These are phyloP conservation scores for Cymbopogon flexuosus DNA, from an alignment of 202 grass and related monocot species.

Conservation along the genomic window DNA sequence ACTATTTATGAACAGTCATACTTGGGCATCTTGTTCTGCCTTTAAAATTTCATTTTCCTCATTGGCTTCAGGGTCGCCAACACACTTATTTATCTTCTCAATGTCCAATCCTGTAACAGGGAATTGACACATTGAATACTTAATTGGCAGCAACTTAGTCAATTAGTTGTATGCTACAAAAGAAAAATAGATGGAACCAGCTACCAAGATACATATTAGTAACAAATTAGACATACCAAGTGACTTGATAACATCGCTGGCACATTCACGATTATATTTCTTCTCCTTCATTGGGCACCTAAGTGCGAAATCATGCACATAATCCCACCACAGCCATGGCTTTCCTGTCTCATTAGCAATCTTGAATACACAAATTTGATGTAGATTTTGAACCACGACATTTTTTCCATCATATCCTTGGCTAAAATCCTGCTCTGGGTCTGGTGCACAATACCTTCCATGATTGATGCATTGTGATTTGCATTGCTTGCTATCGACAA, in stretches of 20 bases:
- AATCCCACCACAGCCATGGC: conserved; percentile 98
- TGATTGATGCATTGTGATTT: conserved; percentile 89
- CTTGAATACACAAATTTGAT: conserved; percentile 75
- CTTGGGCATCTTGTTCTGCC: conserved; percentile 84
- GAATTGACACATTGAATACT: conserved; percentile 15
- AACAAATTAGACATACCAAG: conserved; percentile 50
- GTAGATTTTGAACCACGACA: conserved; percentile 74
- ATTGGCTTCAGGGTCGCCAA: conserved; percentile 72
- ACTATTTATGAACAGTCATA: conserved; percentile 26
- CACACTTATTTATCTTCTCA: conserved; percentile 63
- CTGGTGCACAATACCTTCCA: conserved; percentile 82
- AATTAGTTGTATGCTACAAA: not conserved
- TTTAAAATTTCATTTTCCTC: conserved; percentile 69
- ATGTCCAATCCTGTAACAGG: conserved; percentile 53
- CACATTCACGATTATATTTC: conserved; percentile 73
- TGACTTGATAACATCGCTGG: conserved; percentile 60
- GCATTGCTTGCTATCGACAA: conserved; percentile 79
- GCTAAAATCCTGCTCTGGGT: conserved; percentile 88
- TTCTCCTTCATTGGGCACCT: conserved; percentile 92
- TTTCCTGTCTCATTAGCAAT: conserved; percentile 72
- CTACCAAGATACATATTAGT: not conserved
- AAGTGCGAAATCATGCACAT: conserved; percentile 82
- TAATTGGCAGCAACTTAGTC: not conserved
- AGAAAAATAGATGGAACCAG: not conserved
- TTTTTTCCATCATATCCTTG: conserved; percentile 83